Conservation (phyloP, 352 stramenopile genomes). For the Phytophthora constricta region DNA sequence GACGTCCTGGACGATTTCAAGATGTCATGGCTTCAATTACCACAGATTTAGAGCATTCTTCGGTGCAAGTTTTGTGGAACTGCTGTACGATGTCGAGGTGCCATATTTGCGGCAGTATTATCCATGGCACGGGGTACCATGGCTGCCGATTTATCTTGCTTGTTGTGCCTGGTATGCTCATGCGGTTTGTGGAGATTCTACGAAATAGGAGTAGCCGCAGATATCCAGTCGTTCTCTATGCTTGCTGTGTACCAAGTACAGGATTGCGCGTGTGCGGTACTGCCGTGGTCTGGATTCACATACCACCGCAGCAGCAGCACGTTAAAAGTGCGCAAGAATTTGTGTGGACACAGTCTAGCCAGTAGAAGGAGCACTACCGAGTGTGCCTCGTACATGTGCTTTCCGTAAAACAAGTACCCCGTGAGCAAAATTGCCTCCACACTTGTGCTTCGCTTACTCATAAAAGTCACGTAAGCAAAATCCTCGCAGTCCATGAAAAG, state of each 20-base stretch:
- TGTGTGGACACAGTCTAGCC: slow-evolving; percentile 20
- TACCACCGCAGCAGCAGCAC: slow-evolving; percentile 27
- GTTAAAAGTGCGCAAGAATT: slow-evolving; percentile 38
- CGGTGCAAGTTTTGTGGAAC: too few relatives aligned
- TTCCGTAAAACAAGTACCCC: neutral
- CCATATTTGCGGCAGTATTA: too few relatives aligned
- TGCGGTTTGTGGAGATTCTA: neutral
- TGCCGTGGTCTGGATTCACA: slow-evolving; percentile 17
- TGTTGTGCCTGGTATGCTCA: too few relatives aligned
- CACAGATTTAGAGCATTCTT: too few relatives aligned
- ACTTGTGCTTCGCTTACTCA: neutral
- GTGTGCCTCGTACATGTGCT: neutral
- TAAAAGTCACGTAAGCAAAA: slow-evolving; percentile 11
- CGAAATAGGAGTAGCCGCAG: neutral
- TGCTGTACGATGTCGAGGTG: too few relatives aligned
- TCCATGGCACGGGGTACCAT: too few relatives aligned
- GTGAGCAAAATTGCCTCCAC: neutral
- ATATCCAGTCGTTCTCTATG: neutral
- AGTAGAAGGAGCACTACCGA: slow-evolving; percentile 6
- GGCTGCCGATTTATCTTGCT: neutral
- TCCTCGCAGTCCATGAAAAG: neutral
- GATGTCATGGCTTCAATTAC: too few relatives aligned
- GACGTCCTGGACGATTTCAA: too few relatives aligned
- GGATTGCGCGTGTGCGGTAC: slow-evolving; percentile 15
- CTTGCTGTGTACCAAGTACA: slow-evolving; percentile 15